A percentile compares a stretch with the other conserved stretches of the same genome.
These are phyloP conservation scores for Hortiboletus flavorubellus DNA, from an alignment of 768 basidiomycete species.

Conservation along the genomic window DNA sequence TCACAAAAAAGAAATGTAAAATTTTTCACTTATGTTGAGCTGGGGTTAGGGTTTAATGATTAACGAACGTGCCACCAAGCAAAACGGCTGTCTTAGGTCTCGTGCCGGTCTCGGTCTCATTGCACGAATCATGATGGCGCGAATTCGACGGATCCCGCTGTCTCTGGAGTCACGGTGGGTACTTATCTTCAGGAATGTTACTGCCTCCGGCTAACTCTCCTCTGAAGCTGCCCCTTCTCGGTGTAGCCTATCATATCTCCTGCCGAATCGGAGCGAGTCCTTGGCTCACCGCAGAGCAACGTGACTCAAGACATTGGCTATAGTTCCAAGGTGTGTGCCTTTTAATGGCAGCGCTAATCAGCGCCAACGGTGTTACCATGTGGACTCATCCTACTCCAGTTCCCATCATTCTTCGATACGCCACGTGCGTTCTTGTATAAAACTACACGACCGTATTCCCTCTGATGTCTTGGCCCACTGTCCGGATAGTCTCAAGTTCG, in stretches of 20 bases:
- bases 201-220: conserved; percentile 7
- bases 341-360: conserved; percentile 2
- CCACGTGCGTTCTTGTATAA: conserved; percentile 31
- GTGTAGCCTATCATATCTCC: neutral
- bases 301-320: neutral
- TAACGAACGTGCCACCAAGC: neutral
- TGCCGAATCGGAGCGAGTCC: neutral
- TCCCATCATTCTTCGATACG: neutral
- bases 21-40: neutral
- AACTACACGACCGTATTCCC: neutral
- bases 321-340: conserved; percentile 7
- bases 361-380: neutral
- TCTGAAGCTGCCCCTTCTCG: neutral
- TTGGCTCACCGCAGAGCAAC: neutral
- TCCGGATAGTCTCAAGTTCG: neutral
- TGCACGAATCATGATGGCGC: neutral
- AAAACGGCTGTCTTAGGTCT: neutral
- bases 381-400: neutral
- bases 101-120: neutral
- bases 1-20: neutral
- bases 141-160: neutral
- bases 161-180: no score
- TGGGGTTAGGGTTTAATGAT: conserved; percentile 4
- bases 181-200: neutral
- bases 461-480: neutral